Evolutionary conservation across 2,329 filamentous ascomycete species (phyloP).

Genomic region (Tolypocladium cylindrosporum): DNA sequence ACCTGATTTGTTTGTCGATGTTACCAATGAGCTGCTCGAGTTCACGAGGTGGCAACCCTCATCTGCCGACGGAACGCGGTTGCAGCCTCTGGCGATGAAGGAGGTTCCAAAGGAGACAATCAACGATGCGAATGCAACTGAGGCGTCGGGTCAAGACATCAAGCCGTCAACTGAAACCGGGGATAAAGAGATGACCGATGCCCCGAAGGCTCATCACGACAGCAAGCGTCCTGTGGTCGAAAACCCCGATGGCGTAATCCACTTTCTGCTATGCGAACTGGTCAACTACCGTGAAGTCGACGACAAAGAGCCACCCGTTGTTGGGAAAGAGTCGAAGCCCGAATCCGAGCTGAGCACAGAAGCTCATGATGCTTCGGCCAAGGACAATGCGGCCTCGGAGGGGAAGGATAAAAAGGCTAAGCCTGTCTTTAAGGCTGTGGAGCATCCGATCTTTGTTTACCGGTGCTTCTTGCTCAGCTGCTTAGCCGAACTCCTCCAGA

Average conservation of each 20-base stretch:
- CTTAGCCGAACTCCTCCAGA: constrained; percentile 78
- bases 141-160: constrained; percentile 29
- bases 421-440: constrained; percentile 74
- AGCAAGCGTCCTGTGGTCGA: constrained; percentile 77
- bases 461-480: constrained; percentile 91
- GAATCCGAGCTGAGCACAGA: constrained; percentile 19
- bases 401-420: constrained; percentile 59
- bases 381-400: constrained; percentile 21
- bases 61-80: constrained; percentile 19
- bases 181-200: constrained; percentile 54
- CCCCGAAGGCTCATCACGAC: constrained; percentile 53
- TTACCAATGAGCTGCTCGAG: constrained; percentile 76
- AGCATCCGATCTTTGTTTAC: constrained; percentile 94
- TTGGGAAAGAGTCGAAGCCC: constrained; percentile 31
- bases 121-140: constrained; percentile 6
- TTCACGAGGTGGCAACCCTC: constrained; percentile 49
- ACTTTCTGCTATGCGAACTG: constrained; percentile 87
- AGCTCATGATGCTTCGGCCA: constrained; percentile 18
- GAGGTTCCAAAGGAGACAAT: constrained; percentile 16
- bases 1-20: constrained; percentile 77
- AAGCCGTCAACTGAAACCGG: constrained; percentile 49
- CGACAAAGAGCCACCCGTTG: constrained; percentile 55
- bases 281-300: constrained; percentile 88
- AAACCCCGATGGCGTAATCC: constrained; percentile 87
- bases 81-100: constrained; percentile 31